Conservation (phyloP, 129 eudicot genomes). For the Arctium lappa region DNA sequence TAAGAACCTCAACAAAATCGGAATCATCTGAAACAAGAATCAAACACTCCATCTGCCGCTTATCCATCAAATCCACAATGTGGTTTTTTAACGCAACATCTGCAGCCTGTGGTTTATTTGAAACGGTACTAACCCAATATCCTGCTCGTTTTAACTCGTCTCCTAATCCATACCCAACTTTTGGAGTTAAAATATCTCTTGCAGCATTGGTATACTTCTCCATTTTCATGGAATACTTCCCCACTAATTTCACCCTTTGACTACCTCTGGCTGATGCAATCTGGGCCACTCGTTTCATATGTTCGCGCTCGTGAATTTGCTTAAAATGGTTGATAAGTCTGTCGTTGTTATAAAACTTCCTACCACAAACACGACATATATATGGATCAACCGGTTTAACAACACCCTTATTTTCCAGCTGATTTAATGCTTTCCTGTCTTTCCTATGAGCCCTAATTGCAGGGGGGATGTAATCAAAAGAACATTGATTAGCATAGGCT, state of each 20-base stretch:
- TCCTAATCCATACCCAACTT: slow-evolving; percentile 72
- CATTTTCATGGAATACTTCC: slow-evolving; percentile 59
- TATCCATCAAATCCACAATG: slow-evolving; percentile 81
- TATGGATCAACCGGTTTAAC: slow-evolving; percentile 51
- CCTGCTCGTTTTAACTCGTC: slow-evolving; percentile 85
- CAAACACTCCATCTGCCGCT: slow-evolving; percentile 48
- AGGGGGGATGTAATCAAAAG: slow-evolving; percentile 56
- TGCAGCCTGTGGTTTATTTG: slow-evolving; percentile 72
- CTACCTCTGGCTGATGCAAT: slow-evolving; percentile 69
- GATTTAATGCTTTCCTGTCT: slow-evolving; percentile 41
- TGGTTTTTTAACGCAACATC: slow-evolving; percentile 51
- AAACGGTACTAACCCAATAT: slow-evolving; percentile 62
- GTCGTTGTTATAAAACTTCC: slow-evolving; percentile 56
- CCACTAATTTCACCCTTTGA: slow-evolving; percentile 65
- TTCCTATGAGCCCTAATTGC: slow-evolving; percentile 39
- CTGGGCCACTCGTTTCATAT: slow-evolving; percentile 57
- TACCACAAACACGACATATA: slow-evolving; percentile 72
- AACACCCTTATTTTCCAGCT: slow-evolving; percentile 54
- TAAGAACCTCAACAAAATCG: slow-evolving; percentile 60
- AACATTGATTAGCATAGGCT: slow-evolving; percentile 70
- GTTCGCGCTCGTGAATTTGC: slow-evolving; percentile 85
- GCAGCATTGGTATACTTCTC: slow-evolving; percentile 67
- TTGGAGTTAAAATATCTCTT: slow-evolving; percentile 61
- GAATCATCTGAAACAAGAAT: slow-evolving; percentile 86
- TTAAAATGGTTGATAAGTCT: slow-evolving; percentile 68